Base-by-base conservation (phyloP, 2,329 filamentous ascomycete species). In the Talaromyces sp. region DNA sequence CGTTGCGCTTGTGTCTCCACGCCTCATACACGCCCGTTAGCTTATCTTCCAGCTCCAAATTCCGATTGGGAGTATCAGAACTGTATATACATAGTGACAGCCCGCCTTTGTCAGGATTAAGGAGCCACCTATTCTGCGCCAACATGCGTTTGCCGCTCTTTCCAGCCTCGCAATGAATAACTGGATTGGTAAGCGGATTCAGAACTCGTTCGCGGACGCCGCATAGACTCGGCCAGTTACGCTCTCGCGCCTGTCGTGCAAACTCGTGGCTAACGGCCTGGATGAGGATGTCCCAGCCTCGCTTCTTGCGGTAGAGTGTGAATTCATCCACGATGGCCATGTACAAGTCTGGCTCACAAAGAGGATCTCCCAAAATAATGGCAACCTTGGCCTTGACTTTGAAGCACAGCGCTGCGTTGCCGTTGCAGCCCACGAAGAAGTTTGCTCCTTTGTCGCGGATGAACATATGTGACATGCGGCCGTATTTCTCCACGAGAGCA, bases 381-480 rank as follows among this genome's bases (percentile, higher is more conserved):
- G 73, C 73, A 3, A 76, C 67, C 1, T 67, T 60, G 53, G 71
- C 69, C 25, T 71, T 69, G 0, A 73, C 58, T 57, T 76, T 77
- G 65, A 71, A 77, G 35, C 69, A 75, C 0, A 77, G 62, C 0
- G 69, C 74, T 7, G 65, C 75, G 6, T 69, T 69, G 13, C 62
- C 63, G 11, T 65, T 58, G 39, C 67, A 65, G 51, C 72, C 76
- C 15, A 77, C 64, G 57, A 76, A 77, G 59, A 77, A 73, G 5
- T 62, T 67, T 57, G 77, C 77, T 50, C 70, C 74, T 7, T 63
- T 69, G 45, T 77, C 75, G 1, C 76, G 68, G n/a, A 77, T 69
- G 2, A 73, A 74, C 74, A 76, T 77, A 57, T 77, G 73, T 5
- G 74, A 74, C 1, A 75, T 71, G 15, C 68, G 66, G 6, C 75